Evolutionary conservation across 306 rosid species (phyloP).

Genomic region (Boehmeria nivea): DNA sequence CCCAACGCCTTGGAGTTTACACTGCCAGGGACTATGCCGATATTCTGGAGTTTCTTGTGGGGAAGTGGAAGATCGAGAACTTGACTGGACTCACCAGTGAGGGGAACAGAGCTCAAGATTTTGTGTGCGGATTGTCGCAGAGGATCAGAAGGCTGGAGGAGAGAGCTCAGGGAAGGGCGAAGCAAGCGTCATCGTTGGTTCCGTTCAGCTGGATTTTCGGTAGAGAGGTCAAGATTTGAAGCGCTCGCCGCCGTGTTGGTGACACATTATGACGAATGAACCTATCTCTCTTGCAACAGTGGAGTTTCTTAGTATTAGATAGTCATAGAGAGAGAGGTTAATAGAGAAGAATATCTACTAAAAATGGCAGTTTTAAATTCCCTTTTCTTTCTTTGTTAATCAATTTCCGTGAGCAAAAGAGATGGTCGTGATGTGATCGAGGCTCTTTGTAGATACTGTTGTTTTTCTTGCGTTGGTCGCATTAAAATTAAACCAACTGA

Average conservation of each 20-base stretch:
- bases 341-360: background rate
- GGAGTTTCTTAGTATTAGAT: too few relatives aligned
- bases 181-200: constrained; percentile 25
- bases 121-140: constrained; percentile 35
- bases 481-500: constrained; percentile 1
- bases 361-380: background rate
- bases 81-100: constrained; percentile 44
- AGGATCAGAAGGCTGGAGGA: constrained; percentile 49
- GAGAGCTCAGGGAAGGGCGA: constrained; percentile 43
- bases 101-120: constrained; percentile 43
- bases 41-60: constrained; percentile 51
- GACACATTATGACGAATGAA: too few relatives aligned
- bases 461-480: constrained; percentile 6
- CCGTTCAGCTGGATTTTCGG: constrained; percentile 53
- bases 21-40: constrained; percentile 54
- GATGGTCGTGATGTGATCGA: constrained; percentile 8
- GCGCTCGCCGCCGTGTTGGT: background rate
- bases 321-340: constrained; percentile 1
- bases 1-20: constrained; percentile 47
- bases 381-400: too few relatives aligned
- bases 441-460: constrained; percentile 14
- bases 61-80: constrained; percentile 46
- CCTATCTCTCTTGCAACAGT: too few relatives aligned
- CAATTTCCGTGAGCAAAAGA: too few relatives aligned
- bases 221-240: constrained; percentile 24